phyloP scores from a whole-genome alignment of 139 green algal genomes.

The Picochlorum sp. region DNA sequence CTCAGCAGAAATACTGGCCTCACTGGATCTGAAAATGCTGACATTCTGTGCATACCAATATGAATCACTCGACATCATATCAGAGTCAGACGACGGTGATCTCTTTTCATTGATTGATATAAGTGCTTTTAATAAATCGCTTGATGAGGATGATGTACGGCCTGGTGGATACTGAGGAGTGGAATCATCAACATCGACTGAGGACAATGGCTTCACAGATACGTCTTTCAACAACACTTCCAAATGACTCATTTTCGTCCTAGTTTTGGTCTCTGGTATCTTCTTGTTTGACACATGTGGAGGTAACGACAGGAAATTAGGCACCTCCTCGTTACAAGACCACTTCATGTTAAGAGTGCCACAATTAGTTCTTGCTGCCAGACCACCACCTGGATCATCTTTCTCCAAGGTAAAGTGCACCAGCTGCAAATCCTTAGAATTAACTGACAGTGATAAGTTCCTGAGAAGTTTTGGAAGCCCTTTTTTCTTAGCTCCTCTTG shows the following conservation, averaged over 20 bases:
- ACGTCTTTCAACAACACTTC: conserved; percentile 2
- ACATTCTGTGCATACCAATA: not conserved
- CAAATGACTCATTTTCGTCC: not conserved
- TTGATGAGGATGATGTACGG: too few relatives aligned
- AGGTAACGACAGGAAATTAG: conserved; percentile 14
- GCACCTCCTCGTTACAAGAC: conserved; percentile 30
- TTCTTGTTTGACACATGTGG: conserved; percentile 4
- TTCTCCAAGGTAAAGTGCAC: conserved; percentile 34
- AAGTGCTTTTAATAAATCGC: too few relatives aligned
- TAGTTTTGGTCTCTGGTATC: not conserved
- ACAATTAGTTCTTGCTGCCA: not conserved
- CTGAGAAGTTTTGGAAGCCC: conserved; percentile 27
- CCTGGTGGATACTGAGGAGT: too few relatives aligned
- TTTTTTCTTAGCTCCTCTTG: conserved; percentile 11
- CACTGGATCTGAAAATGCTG: not conserved
- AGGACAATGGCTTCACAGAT: not conserved
- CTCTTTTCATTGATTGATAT: too few relatives aligned
- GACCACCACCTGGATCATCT: conserved; percentile 11
- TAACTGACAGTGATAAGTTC: conserved; percentile 12
- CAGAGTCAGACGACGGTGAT: too few relatives aligned
- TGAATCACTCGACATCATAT: not conserved
- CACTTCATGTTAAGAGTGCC: conserved; percentile 11
- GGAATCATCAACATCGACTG: too few relatives aligned
- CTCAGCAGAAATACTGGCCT: not conserved
- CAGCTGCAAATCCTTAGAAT: conserved; percentile 22